Conservation (phyloP, 805 yeast genomes). For the Ogataea methylovora region DNA sequence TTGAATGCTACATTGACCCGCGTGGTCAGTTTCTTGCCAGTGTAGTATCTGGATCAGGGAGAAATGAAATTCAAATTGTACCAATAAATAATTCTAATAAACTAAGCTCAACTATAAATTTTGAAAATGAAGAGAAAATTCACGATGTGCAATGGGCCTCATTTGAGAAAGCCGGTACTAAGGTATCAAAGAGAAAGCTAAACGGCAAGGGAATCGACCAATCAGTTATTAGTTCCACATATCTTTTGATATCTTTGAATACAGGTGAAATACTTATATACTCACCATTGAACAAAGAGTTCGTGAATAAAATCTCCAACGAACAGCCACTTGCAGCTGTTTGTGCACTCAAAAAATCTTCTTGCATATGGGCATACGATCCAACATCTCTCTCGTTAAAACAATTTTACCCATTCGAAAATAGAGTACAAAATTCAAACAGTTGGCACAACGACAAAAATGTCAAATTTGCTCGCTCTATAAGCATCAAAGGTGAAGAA, state of each 20-base stretch:
- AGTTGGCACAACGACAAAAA: constrained; percentile 12
- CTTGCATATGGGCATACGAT: constrained; percentile 24
- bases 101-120: constrained; percentile 29
- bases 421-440: constrained; percentile 11
- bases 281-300: constrained; percentile 34
- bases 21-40: too few species aligned
- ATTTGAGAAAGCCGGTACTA: too few species aligned
- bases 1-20: too few species aligned
- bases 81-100: constrained; percentile 15
- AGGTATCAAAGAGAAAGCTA: constrained; percentile 23
- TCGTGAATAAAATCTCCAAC: constrained; percentile 29
- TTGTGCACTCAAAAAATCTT: constrained; percentile 16
- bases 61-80: constrained; percentile 30
- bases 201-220: too few species aligned
- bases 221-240: too few species aligned
- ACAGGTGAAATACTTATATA: constrained; percentile 34
- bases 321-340: constrained; percentile 20
- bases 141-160: constrained; percentile 30
- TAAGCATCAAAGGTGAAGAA: constrained; percentile 10
- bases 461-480: constrained; percentile 16
- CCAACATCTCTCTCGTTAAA: constrained; percentile 16
- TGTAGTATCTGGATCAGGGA: too few species aligned
- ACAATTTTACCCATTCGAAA: constrained; percentile 17
- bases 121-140: constrained; percentile 32
- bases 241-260: neutral